Base-by-base conservation (phyloP, 345 rosid species). In the Carallia pectinifolia region DNA sequence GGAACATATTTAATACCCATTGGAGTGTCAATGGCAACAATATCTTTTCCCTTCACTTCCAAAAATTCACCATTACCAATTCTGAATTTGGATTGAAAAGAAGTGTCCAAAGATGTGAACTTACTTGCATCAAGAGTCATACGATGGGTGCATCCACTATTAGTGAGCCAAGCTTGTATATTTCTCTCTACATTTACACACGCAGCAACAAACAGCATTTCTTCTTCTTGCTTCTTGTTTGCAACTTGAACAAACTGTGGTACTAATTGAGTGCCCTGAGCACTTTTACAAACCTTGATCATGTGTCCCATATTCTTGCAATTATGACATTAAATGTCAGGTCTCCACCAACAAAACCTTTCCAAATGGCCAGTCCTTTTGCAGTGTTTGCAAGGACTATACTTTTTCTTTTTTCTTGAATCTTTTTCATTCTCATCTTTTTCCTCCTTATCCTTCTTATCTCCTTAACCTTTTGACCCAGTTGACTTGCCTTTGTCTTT, bases 101-200 rank as follows among this genome's bases (percentile, higher is more conserved):
- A 16, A 8, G 19, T 7, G 10, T 40, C 53, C 7, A 63, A 7
- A 17, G 3, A 53, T 3, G 1, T 1, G 4, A 63, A 62, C 4
- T 62, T 62, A 0, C 2, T 6, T 3, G 5, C 6, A 36, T 62
- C 7, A 0, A 36, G 16, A 2, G 65, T 62, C 13, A 62, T 63
- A 17, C 19, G 66, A 9, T 63, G 7, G 15, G 53, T 40, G 3
- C 53, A 38, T 1, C 53, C 18, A 39, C 18, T 40, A 4, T 10
- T 34, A 7, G 39, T 12, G 1, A 40, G 53, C 6, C 36, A 63
- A 0, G 4, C 10, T 9, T 0, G 1, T 3, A 17, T 10, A 1
- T 7, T 7, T 1, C 19, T 4, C 0, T 38, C 19, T 7, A 0
- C 2, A 2, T 0, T 1, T 2, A 6, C 2, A 4, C 6, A 7